These are phyloP conservation scores for Gypsophila paniculata DNA, from an alignment of 179 eudicot genomes.

Conservation along the genomic window DNA sequence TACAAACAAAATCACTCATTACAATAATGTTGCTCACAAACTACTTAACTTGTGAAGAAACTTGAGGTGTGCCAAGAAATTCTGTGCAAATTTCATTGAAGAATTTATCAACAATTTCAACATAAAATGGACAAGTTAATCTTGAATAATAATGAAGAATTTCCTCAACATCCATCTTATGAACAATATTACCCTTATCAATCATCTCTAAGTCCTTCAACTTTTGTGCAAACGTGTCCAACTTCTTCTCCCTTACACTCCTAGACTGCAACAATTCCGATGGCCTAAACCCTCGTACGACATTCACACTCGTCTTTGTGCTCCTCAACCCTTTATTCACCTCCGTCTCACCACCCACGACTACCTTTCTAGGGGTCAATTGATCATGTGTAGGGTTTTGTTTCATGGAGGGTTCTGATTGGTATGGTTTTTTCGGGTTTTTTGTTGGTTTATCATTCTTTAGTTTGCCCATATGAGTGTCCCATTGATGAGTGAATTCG, in stretches of 20 bases:
- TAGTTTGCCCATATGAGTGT: slow-evolving; percentile 18
- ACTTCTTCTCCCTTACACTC: slow-evolving; percentile 29
- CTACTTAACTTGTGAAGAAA: slow-evolving; percentile 1
- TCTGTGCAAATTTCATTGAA: slow-evolving; percentile 44
- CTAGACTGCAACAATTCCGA: slow-evolving; percentile 19
- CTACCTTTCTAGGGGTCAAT: no score
- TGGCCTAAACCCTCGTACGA: slow-evolving; percentile 7
- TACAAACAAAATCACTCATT: slow-evolving; percentile 3
- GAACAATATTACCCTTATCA: slow-evolving; percentile 38
- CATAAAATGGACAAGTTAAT: slow-evolving; percentile 47
- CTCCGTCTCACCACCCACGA: not conserved
- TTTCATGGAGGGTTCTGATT: no score
- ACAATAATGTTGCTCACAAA: slow-evolving; percentile 15
- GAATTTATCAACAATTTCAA: slow-evolving; percentile 51
- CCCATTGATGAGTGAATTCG: slow-evolving; percentile 33
- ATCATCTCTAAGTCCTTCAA: slow-evolving; percentile 44
- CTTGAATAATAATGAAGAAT: slow-evolving; percentile 46
- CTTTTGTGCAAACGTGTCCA: slow-evolving; percentile 31
- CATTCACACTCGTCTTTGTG: not conserved
- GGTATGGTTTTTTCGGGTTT: no score
- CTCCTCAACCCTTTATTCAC: slow-evolving; percentile 15
- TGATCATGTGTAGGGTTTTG: no score
- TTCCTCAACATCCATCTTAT: slow-evolving; percentile 48
- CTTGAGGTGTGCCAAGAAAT: slow-evolving; percentile 27
- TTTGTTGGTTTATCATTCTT: no score